Conservation (phyloP, 768 basidiomycete genomes). For the Austroboletus eburneus region DNA sequence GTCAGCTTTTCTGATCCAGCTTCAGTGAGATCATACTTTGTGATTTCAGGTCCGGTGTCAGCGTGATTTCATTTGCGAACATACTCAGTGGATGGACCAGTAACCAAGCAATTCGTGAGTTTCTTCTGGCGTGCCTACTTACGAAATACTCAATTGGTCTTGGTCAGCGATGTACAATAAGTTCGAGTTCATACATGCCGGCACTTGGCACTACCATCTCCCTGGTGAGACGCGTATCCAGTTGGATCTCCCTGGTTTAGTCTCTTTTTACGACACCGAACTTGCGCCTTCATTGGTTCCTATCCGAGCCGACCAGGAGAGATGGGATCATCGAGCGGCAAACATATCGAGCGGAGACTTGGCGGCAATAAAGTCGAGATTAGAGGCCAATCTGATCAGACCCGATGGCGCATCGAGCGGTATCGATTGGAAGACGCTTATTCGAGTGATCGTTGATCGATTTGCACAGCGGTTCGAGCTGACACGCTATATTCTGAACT, state of each 20-base stretch:
- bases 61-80: conserved; percentile 18
- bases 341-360: conserved; percentile 26
- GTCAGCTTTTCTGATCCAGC: not conserved
- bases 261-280: conserved; percentile 36
- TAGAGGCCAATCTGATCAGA: conserved; percentile 8
- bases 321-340: conserved; percentile 30
- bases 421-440: conserved; percentile 32
- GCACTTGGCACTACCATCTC: conserved; percentile 32
- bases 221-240: conserved; percentile 35
- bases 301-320: conserved; percentile 20
- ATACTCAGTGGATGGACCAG: not conserved
- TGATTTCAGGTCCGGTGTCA: conserved; percentile 28
- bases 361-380: not conserved
- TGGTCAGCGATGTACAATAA: not conserved
- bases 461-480: conserved; percentile 30
- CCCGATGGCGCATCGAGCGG: conserved; percentile 21
- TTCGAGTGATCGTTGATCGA: conserved; percentile 29
- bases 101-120: not conserved
- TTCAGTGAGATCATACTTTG: conserved; percentile 37
- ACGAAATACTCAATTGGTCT: not conserved
- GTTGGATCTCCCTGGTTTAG: conserved; percentile 30
- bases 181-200: conserved; percentile 14
- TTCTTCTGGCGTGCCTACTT: not conserved
- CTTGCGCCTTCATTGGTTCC: conserved; percentile 29
- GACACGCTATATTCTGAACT: conserved; percentile 19